Percentiles rank a stretch among this genome's conserved stretches.
These are phyloP conservation scores for Pyrus communis DNA, from an alignment of 306 rosid species.

Conservation along the genomic window DNA sequence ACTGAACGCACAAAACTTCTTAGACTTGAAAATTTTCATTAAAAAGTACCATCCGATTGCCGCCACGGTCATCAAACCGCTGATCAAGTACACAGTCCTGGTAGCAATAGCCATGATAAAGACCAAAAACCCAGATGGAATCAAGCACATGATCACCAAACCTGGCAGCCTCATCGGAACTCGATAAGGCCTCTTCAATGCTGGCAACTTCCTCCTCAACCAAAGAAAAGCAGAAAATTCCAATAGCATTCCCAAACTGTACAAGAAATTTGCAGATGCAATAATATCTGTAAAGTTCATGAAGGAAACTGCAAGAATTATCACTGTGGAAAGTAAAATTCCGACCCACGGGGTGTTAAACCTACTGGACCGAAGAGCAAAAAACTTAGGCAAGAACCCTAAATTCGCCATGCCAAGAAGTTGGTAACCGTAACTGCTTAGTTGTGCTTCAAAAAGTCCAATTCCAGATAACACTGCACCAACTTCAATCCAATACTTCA, in stretches of 20 bases:
- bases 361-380: not conserved
- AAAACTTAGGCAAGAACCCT: conserved; percentile 24
- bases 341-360: conserved; percentile 25
- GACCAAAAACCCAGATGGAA: conserved; percentile 25
- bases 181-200: conserved; percentile 14
- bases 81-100: conserved; percentile 15
- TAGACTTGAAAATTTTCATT: conserved; percentile 14
- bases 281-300: conserved; percentile 19
- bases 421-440: conserved; percentile 22
- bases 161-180: conserved; percentile 19
- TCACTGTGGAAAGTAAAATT: conserved; percentile 11
- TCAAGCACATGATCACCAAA: conserved; percentile 23
- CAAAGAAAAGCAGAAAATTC: conserved; percentile 26
- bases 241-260: conserved; percentile 28
- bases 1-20: conserved; percentile 8
- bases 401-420: conserved; percentile 27
- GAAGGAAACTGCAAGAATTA: conserved; percentile 15
- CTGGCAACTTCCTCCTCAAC: conserved; percentile 24
- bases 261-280: conserved; percentile 30
- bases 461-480: conserved; percentile 25
- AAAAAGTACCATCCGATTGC: conserved; percentile 24
- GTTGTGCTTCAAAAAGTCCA: conserved; percentile 29
- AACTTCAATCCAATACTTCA: conserved; percentile 23
- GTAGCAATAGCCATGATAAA: conserved; percentile 26
- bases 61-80: conserved; percentile 14